Percentiles rank a stretch among this genome's conserved stretches.
phyloP scores from a whole-genome alignment of 148 eudicot species.

The Nepenthes mirabilis region DNA sequence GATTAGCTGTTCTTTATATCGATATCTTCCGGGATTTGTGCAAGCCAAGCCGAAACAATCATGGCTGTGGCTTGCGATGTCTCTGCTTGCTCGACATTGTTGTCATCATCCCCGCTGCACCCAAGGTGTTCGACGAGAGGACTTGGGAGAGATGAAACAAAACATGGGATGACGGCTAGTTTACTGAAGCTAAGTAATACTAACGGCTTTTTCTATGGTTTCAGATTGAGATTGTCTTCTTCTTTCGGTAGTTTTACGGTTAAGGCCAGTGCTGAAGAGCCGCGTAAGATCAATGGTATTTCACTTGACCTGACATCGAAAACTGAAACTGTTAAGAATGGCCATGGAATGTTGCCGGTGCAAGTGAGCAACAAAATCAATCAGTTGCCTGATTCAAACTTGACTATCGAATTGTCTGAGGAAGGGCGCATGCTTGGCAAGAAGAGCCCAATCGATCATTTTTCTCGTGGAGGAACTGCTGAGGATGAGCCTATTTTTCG shows the following conservation, averaged over 20 bases:
- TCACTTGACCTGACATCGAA: background rate
- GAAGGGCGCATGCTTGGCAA: background rate
- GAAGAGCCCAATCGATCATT: background rate
- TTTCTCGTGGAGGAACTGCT: constrained; percentile 4
- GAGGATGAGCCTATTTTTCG: constrained; percentile 15
- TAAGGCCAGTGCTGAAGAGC: background rate
- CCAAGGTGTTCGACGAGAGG: too few relatives aligned
- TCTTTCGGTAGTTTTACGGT: background rate
- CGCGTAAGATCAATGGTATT: background rate
- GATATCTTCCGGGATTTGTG: too few relatives aligned
- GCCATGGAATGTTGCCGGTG: background rate
- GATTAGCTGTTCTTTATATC: too few relatives aligned
- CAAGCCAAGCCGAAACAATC: too few relatives aligned
- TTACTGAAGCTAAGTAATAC: background rate
- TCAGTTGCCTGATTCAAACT: background rate
- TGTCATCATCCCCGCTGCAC: too few relatives aligned
- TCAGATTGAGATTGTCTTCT: background rate
- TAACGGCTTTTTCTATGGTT: background rate
- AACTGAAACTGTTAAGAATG: background rate
- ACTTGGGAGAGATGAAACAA: too few relatives aligned
- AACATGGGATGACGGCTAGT: background rate
- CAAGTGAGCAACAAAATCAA: background rate
- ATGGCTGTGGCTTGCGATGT: too few relatives aligned
- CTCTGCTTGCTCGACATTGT: too few relatives aligned
- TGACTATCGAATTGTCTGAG: background rate